Evolutionary conservation across 176 grass and related monocot species (phyloP).

Genomic region (Alopecurus myosuroides): DNA sequence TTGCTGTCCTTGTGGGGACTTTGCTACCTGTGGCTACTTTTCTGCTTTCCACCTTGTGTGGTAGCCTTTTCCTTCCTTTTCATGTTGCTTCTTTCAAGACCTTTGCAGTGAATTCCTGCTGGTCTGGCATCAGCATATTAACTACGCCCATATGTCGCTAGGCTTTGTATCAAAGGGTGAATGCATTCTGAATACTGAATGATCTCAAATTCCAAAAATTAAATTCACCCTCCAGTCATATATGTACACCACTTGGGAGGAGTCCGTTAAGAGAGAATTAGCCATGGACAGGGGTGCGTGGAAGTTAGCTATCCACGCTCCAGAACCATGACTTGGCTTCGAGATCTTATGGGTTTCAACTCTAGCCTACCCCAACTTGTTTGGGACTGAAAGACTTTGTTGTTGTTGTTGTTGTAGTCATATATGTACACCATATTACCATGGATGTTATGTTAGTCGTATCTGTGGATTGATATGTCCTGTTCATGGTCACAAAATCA

Average conservation of each 20-base stretch:
- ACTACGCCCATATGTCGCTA: background rate
- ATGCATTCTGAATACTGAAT: background rate
- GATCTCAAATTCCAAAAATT: background rate
- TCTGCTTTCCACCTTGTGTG: background rate
- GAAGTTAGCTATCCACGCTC: no score
- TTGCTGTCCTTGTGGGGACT: background rate
- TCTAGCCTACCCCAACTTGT: no score
- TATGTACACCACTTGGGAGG: background rate
- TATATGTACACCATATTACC: background rate
- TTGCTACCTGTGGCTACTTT: background rate
- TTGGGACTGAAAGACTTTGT: no score
- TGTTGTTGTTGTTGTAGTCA: no score
- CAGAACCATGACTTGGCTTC: no score
- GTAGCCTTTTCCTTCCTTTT: background rate
- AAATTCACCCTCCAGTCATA: background rate
- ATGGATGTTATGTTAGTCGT: background rate
- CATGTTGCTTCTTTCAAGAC: background rate
- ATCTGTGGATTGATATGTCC: background rate
- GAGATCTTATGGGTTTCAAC: no score
- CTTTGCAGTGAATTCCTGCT: background rate
- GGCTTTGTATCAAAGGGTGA: background rate
- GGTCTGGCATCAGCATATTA: background rate
- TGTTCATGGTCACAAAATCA: background rate
- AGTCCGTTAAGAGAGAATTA: no score
- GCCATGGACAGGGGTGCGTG: no score